phyloP scores from a whole-genome alignment of 148 eudicot genomes.

The Spergularia bocconei region DNA sequence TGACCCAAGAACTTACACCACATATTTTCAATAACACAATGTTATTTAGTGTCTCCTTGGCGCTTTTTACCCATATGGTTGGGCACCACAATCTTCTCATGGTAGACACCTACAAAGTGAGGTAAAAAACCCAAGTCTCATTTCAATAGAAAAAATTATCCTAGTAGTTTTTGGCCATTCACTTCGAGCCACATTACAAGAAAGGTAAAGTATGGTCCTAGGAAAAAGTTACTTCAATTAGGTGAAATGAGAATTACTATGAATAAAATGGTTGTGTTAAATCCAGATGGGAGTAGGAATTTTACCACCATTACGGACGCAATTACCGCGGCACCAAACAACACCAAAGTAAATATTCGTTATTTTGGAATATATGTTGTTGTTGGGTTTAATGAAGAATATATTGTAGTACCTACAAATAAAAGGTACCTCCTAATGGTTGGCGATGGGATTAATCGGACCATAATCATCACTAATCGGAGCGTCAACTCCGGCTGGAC shows the following conservation, averaged over 20 bases:
- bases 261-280: slow-evolving; percentile 29
- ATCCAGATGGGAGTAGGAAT: slow-evolving; percentile 33
- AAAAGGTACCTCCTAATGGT: slow-evolving; percentile 39
- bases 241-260: slow-evolving; percentile 25
- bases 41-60: slow-evolving; percentile 29
- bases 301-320: slow-evolving; percentile 44
- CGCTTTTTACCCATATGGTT: slow-evolving; percentile 28
- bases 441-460: slow-evolving; percentile 40
- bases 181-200: neutral
- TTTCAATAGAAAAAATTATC: neutral
- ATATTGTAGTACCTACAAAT: slow-evolving; percentile 29
- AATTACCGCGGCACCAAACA: slow-evolving; percentile 32
- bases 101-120: slow-evolving; percentile 3
- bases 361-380: slow-evolving; percentile 35
- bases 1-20: slow-evolving; percentile 6
- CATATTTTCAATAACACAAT: slow-evolving; percentile 19
- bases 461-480: slow-evolving; percentile 37
- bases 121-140: neutral
- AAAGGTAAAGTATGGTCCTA: neutral
- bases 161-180: neutral
- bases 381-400: slow-evolving; percentile 39
- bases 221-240: slow-evolving; percentile 8
- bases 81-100: slow-evolving; percentile 11
- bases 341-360: slow-evolving; percentile 22
- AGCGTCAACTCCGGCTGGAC: slow-evolving; percentile 26